Percentiles rank a stretch among this genome's conserved stretches.
These are phyloP conservation scores for Rosa persica DNA, from an alignment of 306 rosid species.

Conservation along the genomic window DNA sequence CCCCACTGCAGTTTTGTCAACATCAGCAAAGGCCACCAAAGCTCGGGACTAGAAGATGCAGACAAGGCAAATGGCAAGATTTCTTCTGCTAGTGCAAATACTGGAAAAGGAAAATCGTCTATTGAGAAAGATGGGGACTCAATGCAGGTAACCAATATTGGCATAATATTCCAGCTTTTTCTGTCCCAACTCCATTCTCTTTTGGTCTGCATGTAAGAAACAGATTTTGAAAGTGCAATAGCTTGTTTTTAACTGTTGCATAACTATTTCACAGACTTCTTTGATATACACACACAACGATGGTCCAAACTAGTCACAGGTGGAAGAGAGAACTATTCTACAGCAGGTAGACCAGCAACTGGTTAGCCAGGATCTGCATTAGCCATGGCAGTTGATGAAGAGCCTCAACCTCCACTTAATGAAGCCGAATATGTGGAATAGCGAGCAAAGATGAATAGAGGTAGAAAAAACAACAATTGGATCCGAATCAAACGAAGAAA, in stretches of 20 bases:
- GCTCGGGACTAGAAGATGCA: conserved; percentile 87
- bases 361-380: conserved; percentile 75
- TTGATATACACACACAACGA: neutral
- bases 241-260: neutral
- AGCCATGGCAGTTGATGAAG: conserved; percentile 95
- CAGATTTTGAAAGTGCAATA: neutral
- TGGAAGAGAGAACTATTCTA: conserved; percentile 37
- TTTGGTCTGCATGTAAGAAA: neutral
- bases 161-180: conserved; percentile 13
- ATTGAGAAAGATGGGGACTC: conserved; percentile 83
- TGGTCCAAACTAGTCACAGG: neutral
- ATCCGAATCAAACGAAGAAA: neutral
- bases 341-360: conserved; percentile 62
- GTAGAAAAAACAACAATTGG: neutral
- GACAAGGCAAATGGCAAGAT: conserved; percentile 56
- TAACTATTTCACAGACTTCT: neutral
- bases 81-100: too few species aligned
- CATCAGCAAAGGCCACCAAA: conserved; percentile 94
- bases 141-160: conserved; percentile 64
- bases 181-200: neutral
- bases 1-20: conserved; percentile 95
- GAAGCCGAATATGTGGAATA: neutral
- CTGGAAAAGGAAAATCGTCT: conserved; percentile 70
- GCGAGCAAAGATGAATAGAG: neutral
- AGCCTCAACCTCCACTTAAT: conserved; percentile 75